A percentile compares a stretch with the other conserved stretches of the same genome.
These are phyloP conservation scores for Cajanus cajan DNA, from an alignment of 306 rosid genomes.

Conservation along the genomic window DNA sequence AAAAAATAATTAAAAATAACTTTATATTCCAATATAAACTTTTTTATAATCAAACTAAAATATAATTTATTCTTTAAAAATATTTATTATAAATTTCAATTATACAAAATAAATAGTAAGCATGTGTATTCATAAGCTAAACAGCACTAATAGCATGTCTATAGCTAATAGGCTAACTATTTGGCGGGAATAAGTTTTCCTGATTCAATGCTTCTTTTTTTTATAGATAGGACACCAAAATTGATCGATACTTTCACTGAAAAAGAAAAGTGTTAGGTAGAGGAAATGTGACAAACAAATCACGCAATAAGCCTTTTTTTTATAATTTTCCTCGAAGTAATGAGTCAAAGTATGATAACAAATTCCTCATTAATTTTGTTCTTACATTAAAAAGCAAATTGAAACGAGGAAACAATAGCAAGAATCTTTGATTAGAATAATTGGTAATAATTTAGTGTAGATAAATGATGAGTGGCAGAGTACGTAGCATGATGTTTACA, in stretches of 20 bases:
- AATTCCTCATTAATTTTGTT: neutral
- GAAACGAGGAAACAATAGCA: neutral
- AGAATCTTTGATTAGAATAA: constrained; percentile 3
- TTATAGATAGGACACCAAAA: neutral
- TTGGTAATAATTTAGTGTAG: neutral
- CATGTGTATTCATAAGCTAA: too few relatives aligned
- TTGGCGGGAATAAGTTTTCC: neutral
- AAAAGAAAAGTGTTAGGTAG: neutral
- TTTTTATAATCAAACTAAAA: too few relatives aligned
- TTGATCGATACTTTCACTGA: neutral
- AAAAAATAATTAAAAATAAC: too few relatives aligned
- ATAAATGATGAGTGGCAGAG: neutral
- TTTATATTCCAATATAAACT: too few relatives aligned
- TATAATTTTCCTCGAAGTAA: neutral
- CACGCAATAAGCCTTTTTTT: neutral
- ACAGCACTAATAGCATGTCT: neutral
- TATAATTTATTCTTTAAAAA: too few relatives aligned
- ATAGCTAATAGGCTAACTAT: neutral
- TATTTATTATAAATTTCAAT: too few relatives aligned
- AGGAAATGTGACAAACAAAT: neutral
- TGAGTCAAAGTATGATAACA: constrained; percentile 7
- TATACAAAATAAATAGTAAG: too few relatives aligned
- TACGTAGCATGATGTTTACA: constrained; percentile 5
- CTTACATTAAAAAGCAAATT: neutral
- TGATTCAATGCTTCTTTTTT: neutral